Percentiles rank a stretch among this genome's conserved stretches.
phyloP scores from a whole-genome alignment of 2,329 filamentous ascomycete species.

The Waltergamsia citrina region DNA sequence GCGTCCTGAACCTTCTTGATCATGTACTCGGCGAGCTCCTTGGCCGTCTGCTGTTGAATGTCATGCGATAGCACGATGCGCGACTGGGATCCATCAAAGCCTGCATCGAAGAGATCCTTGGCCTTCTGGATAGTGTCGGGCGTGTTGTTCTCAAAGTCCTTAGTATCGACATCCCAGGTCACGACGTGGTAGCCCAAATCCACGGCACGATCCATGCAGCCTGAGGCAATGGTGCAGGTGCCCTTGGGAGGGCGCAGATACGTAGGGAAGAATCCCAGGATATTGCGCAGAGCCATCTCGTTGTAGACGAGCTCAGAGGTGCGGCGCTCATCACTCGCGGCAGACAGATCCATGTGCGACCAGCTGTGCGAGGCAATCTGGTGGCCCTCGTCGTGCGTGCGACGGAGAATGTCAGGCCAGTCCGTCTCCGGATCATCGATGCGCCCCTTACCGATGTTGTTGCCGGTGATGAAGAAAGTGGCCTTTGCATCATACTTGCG shows the following conservation, averaged over 20 bases:
- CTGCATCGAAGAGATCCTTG: conserved; percentile 25
- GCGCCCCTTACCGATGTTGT: conserved; percentile 27
- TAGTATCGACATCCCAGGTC: conserved; percentile 50
- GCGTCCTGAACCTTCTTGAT: conserved; percentile 25
- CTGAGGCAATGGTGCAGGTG: conserved; percentile 28
- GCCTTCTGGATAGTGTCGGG: conserved; percentile 37
- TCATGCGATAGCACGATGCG: conserved; percentile 47
- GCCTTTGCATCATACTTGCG: conserved; percentile 19
- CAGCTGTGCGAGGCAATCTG: conserved; percentile 38
- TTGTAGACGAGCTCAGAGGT: conserved; percentile 30
- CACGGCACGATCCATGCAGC: conserved; percentile 23
- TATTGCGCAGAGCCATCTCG: conserved; percentile 32
- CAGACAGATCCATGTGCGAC: conserved; percentile 33
- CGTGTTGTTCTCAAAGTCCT: conserved; percentile 46
- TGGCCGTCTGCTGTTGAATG: conserved; percentile 36
- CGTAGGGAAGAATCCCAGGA: conserved; percentile 29
- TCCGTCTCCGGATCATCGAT: conserved; percentile 25
- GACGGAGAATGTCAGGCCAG: conserved; percentile 26
- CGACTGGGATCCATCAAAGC: conserved; percentile 14
- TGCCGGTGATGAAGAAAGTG: conserved; percentile 32
- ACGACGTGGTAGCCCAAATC: conserved; percentile 44
- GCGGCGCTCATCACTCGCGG: conserved; percentile 20
- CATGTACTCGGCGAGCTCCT: conserved; percentile 32
- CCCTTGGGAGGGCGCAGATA: conserved; percentile 37
- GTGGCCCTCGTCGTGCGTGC: conserved; percentile 31